phyloP scores from a whole-genome alignment of 345 rosid species.

The Populus alba region DNA sequence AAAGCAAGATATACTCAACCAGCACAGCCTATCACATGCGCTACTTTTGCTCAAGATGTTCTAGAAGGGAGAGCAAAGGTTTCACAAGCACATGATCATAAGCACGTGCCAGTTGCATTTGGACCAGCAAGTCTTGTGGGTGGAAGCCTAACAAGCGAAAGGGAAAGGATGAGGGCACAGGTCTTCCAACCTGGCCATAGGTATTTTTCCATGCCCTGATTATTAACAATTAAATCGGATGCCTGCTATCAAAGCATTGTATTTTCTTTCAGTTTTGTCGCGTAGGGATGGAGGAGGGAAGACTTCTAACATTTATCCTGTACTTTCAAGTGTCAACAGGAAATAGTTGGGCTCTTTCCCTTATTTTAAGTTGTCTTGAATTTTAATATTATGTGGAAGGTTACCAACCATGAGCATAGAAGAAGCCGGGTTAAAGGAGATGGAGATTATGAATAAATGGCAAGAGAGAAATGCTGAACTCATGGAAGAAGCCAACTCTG shows the following conservation, averaged over 20 bases:
- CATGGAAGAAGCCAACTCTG: slow-evolving; percentile 86
- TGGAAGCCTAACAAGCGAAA: slow-evolving; percentile 59
- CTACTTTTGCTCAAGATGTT: slow-evolving; percentile 96
- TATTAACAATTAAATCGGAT: not conserved
- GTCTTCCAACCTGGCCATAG: slow-evolving; percentile 85
- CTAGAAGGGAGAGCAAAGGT: slow-evolving; percentile 86
- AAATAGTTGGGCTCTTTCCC: not conserved
- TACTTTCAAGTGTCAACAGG: not conserved
- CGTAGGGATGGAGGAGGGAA: not conserved
- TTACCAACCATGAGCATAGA: slow-evolving; percentile 99
- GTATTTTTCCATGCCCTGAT: slow-evolving; percentile 29
- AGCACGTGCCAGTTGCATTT: slow-evolving; percentile 83
- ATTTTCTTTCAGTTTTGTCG: not conserved
- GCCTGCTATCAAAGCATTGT: not conserved
- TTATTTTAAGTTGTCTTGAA: not conserved
- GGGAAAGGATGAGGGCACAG: slow-evolving; percentile 84
- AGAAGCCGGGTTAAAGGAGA: slow-evolving; percentile 92
- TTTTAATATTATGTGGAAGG: slow-evolving; percentile 33
- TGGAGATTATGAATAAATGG: slow-evolving; percentile 90
- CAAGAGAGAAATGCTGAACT: slow-evolving; percentile 74
- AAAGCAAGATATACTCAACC: slow-evolving; percentile 63
- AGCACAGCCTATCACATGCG: slow-evolving; percentile 83
- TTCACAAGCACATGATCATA: slow-evolving; percentile 83
- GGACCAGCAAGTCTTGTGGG: slow-evolving; percentile 84
- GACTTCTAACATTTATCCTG: not conserved